Evolutionary conservation across 2,329 filamentous ascomycete genomes (phyloP), one percentile per base, ranked within the genome.

Genomic region (Scortechinia acanthostroma): DNA sequence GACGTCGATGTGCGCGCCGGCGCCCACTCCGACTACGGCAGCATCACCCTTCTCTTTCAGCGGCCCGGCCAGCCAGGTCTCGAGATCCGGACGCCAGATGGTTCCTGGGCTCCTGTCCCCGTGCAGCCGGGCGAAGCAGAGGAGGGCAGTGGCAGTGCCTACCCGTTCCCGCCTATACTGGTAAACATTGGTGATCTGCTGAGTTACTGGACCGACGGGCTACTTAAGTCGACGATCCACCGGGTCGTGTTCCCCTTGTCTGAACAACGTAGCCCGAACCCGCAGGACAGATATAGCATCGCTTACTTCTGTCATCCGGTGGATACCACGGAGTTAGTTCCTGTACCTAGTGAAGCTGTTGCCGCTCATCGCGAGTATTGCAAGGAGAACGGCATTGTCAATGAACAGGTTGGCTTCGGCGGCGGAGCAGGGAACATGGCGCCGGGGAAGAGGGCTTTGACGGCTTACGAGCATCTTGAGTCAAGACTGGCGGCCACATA

Each of bases 221-320:
- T 40, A 6, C 35, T 40, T 6, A 40, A 40, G 35, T 40, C 35
- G 17, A 40, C 35, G 14, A 19, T 40, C 20, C 35, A 40, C 20
- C 35, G 35, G 17, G 35, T 40, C 20, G 17, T 40, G 6, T 40
- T 40, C 20, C 35, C 35, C 13, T 40, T 40, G 35, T 10, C 35
- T 13, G 35, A 40, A 17, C 35, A 40, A 17, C 6, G 17, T 13
- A 19, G 10, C 20, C 10, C 6, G 6, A 40, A 40, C 16, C 10
- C 6, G 35, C 10, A 40, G 35, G 54, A 55, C 28, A 48, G 56
- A 44, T 59, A 57, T 45, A 56, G 52, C 4, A 57, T 59, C 30
- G 56, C 47, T 13, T 59, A 55, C 46, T 59, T 59, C 45, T 58
- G 56, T 19, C 56, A 59, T 45, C 56, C 56, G 14, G 48, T 50